Conservation (phyloP, 1,139 yeast species). For the Nakaseomyces uthaithaninus region DNA sequence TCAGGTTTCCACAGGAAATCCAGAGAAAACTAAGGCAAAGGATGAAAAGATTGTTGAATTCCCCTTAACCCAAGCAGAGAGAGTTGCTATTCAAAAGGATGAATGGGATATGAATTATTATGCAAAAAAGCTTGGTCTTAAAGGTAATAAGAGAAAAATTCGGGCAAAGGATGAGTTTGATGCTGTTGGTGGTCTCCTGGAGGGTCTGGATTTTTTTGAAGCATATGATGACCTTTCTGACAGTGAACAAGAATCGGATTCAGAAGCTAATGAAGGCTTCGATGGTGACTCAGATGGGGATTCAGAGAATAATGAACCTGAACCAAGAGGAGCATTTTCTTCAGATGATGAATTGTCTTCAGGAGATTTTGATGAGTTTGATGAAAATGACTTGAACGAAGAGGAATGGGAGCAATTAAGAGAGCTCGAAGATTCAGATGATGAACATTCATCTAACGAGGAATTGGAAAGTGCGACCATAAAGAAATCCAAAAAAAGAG, state of each 20-base stretch:
- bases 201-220: slow-evolving; percentile 66
- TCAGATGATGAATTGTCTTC: slow-evolving; percentile 44
- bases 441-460: too few relatives aligned
- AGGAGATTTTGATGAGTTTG: slow-evolving; percentile 41
- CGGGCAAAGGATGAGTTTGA: slow-evolving; percentile 50
- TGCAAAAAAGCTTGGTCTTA: slow-evolving; percentile 73
- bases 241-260: slow-evolving; percentile 14
- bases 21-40: slow-evolving; percentile 9
- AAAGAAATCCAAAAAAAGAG: slow-evolving; percentile 33
- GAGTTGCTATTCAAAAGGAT: slow-evolving; percentile 47
- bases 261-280: slow-evolving; percentile 18
- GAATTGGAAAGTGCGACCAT: slow-evolving; percentile 9
- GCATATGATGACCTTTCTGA: slow-evolving; percentile 29
- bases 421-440: slow-evolving; percentile 35
- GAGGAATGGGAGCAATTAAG: slow-evolving; percentile 37
- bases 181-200: slow-evolving; percentile 62
- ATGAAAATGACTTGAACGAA: slow-evolving; percentile 39
- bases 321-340: slow-evolving; percentile 26
- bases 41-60: slow-evolving; percentile 14
- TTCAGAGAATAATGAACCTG: slow-evolving; percentile 18
- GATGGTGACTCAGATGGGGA: slow-evolving; percentile 15
- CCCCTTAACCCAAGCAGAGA: slow-evolving; percentile 36
- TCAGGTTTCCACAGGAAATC: background rate
- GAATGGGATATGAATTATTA: slow-evolving; percentile 77
- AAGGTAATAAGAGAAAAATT: slow-evolving; percentile 44